Conservation (phyloP, 768 basidiomycete species). For the Russula lepida region DNA sequence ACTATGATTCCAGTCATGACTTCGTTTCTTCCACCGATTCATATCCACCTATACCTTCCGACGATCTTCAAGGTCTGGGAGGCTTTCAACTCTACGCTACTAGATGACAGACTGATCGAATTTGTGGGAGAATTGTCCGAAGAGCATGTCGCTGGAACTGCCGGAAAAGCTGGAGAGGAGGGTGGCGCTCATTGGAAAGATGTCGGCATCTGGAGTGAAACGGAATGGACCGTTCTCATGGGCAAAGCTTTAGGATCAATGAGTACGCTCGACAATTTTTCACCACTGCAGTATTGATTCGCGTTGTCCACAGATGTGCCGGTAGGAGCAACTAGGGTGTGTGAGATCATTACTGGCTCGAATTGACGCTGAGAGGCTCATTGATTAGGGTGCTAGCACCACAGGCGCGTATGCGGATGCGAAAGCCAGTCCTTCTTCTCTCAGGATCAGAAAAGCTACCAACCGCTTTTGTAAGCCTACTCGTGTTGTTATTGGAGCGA, state of each 20-base stretch:
- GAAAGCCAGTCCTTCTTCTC: slow-evolving; percentile 44
- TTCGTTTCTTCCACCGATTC: slow-evolving; percentile 66
- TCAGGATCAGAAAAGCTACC: slow-evolving; percentile 60
- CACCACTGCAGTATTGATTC: not conserved
- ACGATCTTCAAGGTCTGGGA: slow-evolving; percentile 70
- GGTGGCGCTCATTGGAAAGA: slow-evolving; percentile 63
- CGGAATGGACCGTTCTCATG: slow-evolving; percentile 76
- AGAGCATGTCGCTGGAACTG: slow-evolving; percentile 55
- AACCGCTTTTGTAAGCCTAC: slow-evolving; percentile 50
- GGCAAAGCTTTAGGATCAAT: slow-evolving; percentile 76
- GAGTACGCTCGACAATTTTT: slow-evolving; percentile 38
- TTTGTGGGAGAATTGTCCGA: slow-evolving; percentile 61
- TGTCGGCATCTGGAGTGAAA: slow-evolving; percentile 82
- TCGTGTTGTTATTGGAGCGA: not conserved
- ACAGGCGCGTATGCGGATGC: slow-evolving; percentile 67
- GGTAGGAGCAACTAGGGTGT: slow-evolving; percentile 59
- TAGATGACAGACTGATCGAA: slow-evolving; percentile 71
- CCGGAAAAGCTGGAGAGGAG: slow-evolving; percentile 44
- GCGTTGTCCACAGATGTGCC: slow-evolving; percentile 46
- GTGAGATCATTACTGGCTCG: not conserved
- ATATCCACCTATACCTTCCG: slow-evolving; percentile 61
- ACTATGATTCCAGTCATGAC: slow-evolving; percentile 69
- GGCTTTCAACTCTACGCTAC: slow-evolving; percentile 60
- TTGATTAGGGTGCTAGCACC: slow-evolving; percentile 46
- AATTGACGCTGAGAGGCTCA: slow-evolving; percentile 10